phyloP scores from a whole-genome alignment of 768 basidiomycete species.

The Serendipita vermifera region DNA sequence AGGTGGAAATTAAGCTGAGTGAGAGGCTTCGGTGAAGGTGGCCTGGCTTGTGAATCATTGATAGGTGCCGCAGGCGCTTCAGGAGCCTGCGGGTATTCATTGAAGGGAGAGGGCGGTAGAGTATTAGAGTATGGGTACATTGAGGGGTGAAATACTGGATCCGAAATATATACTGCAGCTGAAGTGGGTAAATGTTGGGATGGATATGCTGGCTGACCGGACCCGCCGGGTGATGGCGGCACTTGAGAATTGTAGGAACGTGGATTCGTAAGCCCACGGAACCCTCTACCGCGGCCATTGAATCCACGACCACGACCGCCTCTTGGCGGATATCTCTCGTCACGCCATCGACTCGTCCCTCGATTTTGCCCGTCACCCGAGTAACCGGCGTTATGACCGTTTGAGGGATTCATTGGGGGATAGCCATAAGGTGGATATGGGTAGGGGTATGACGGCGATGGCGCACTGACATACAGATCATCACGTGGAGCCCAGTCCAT shows the following conservation, averaged over 20 bases:
- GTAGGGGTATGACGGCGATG: constrained; percentile 9
- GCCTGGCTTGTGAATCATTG: neutral
- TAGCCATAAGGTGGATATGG: neutral
- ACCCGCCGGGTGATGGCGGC: constrained; percentile 20
- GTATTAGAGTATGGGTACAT: neutral
- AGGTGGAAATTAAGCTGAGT: constrained; percentile 19
- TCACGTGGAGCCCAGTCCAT: neutral
- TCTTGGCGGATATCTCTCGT: constrained; percentile 14
- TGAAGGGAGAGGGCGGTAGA: neutral
- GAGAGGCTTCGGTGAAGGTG: constrained; percentile 19
- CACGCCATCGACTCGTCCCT: constrained; percentile 16
- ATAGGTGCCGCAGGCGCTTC: neutral
- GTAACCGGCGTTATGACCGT: neutral
- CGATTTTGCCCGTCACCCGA: constrained; percentile 18
- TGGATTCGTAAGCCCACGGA: constrained; percentile 28
- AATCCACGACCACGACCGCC: constrained; percentile 22
- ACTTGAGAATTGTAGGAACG: constrained; percentile 20
- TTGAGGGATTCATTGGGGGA: neutral
- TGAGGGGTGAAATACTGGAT: neutral
- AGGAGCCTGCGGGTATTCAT: constrained; percentile 8
- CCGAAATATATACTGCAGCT: neutral
- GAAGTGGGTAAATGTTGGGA: neutral
- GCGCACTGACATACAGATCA: constrained; percentile 28
- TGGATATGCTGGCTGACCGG: constrained; percentile 2
- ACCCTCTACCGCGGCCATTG: constrained; percentile 28